Evolutionary conservation across 768 basidiomycete species (phyloP).

Genomic region (Tulasnella sp.): DNA sequence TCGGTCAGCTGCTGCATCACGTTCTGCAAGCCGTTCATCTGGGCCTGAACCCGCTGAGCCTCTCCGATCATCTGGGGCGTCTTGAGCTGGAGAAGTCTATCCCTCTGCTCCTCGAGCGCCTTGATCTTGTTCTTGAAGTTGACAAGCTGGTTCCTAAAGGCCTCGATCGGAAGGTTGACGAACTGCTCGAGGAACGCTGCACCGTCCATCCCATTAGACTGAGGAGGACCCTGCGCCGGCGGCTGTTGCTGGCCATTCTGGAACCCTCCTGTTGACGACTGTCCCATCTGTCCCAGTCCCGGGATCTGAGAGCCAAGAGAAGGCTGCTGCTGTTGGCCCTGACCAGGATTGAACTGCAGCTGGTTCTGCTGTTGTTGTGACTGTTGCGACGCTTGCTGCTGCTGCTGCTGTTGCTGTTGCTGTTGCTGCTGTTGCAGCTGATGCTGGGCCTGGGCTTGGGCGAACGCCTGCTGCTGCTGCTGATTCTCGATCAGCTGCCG

Average conservation of each 20-base stretch:
- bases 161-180: background rate
- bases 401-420: background rate
- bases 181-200: background rate
- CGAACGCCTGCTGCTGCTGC: background rate
- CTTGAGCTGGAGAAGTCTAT: background rate
- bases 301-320: background rate
- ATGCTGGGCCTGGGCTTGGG: background rate
- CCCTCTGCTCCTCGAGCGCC: background rate
- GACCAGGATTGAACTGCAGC: background rate
- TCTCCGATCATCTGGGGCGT: background rate
- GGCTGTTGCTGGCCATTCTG: background rate
- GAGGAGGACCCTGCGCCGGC: background rate
- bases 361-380: background rate
- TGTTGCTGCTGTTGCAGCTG: background rate
- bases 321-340: constrained; percentile 3
- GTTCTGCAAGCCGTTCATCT: background rate
- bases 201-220: background rate
- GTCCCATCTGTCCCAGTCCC: background rate
- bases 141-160: background rate
- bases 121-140: background rate
- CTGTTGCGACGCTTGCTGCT: background rate
- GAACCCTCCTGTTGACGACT: background rate
- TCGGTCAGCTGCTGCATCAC: background rate
- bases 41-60: background rate
- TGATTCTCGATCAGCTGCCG: background rate